A percentile compares a stretch with the other conserved stretches of the same genome.
Conservation (phyloP, 2,329 filamentous ascomycete genomes). For the Talaromyces sp. region DNA sequence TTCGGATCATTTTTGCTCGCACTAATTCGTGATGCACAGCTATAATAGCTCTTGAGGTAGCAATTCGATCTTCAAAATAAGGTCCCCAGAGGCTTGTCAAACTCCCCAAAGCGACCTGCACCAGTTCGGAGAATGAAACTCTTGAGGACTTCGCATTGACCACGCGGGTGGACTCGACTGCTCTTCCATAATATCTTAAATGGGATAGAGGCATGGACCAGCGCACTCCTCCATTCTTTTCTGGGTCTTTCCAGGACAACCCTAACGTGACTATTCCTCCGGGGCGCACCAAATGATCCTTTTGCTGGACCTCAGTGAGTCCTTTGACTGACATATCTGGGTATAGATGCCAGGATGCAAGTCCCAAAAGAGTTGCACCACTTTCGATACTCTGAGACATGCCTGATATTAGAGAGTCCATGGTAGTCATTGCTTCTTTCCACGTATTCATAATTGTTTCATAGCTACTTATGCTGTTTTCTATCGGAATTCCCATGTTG, state of each 20-base stretch:
- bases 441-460: neutral
- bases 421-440: neutral
- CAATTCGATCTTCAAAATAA: too few relatives aligned
- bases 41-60: too few relatives aligned
- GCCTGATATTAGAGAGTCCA: neutral
- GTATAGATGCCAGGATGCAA: slow-evolving; percentile 1
- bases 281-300: neutral
- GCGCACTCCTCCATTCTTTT: neutral
- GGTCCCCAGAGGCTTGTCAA: neutral
- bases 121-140: neutral
- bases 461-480: neutral
- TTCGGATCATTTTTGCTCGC: too few relatives aligned
- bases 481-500: neutral
- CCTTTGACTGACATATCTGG: neutral
- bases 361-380: neutral
- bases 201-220: neutral
- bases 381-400: neutral
- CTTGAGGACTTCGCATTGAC: neutral
- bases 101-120: neutral
- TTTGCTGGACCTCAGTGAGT: neutral
- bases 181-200: neutral
- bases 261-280: neutral
- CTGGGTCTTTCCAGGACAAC: neutral
- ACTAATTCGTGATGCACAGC: too few relatives aligned
- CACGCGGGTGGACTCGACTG: neutral